Conservation (phyloP, 176 grass and related monocot species). For the Juncus inflexus region DNA sequence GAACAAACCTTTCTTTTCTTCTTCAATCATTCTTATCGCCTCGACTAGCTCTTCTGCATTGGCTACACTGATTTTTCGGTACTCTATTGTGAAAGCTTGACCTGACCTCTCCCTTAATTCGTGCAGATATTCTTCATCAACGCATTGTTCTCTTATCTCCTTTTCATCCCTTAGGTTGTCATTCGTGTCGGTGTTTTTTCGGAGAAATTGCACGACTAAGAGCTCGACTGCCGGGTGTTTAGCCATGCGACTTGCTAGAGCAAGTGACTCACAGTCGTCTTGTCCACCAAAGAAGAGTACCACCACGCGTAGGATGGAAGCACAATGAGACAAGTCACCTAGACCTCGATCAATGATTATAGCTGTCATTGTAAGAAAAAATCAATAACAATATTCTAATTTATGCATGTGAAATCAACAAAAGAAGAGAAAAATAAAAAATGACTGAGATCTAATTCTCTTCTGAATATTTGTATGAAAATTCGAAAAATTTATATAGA, state of each 20-base stretch:
- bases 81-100: slow-evolving; percentile 23
- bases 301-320: slow-evolving; percentile 30
- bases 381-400: neutral
- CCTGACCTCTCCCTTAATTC: slow-evolving; percentile 35
- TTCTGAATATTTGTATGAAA: too few relatives aligned
- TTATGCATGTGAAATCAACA: too few relatives aligned
- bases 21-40: slow-evolving; percentile 38
- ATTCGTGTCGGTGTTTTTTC: slow-evolving; percentile 10
- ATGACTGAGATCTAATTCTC: too few relatives aligned
- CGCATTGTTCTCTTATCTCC: slow-evolving; percentile 36
- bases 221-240: slow-evolving; percentile 47
- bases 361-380: slow-evolving; percentile 2
- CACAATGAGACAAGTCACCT: slow-evolving; percentile 1
- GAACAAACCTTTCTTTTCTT: slow-evolving; percentile 43
- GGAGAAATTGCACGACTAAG: slow-evolving; percentile 46
- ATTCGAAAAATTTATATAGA: too few relatives aligned
- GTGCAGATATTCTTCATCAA: slow-evolving; percentile 42
- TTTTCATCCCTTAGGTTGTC: slow-evolving; percentile 26
- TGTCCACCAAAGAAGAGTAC: slow-evolving; percentile 63
- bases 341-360: slow-evolving; percentile 68
- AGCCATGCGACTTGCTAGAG: slow-evolving; percentile 47
- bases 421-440: too few relatives aligned
- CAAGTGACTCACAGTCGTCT: slow-evolving; percentile 69
- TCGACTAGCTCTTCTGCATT: slow-evolving; percentile 56
- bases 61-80: slow-evolving; percentile 40